phyloP scores from a whole-genome alignment of 2,329 filamentous ascomycete genomes.

The Botrytis galanthina region DNA sequence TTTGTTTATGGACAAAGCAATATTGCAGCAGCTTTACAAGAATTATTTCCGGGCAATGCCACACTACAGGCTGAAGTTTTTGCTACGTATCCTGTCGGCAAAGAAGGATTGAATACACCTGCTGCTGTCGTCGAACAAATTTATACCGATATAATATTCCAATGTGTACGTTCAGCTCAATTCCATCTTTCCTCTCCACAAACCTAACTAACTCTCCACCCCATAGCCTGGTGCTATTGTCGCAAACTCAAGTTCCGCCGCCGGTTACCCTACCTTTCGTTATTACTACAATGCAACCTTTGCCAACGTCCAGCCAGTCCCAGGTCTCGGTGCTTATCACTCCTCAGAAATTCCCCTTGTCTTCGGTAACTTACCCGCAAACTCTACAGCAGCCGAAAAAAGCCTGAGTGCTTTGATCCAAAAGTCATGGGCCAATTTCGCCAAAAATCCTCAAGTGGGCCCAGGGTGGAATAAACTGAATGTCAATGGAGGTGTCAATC shows the following conservation, averaged over 20 bases:
- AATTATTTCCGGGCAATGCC: not conserved
- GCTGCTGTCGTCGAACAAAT: not conserved
- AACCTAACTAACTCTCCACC: not conserved
- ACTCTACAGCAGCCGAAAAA: not conserved
- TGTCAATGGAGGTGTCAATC: not conserved
- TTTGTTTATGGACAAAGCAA: slow-evolving; percentile 5
- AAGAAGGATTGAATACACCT: not conserved
- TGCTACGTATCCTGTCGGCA: not conserved
- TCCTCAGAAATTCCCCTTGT: slow-evolving; percentile 16
- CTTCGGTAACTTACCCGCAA: slow-evolving; percentile 11
- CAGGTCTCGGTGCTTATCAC: slow-evolving; percentile 16
- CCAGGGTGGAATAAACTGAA: not conserved
- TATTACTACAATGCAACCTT: slow-evolving; percentile 21
- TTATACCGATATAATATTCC: slow-evolving; percentile 8
- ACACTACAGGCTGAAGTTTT: not conserved
- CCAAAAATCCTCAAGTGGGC: slow-evolving; percentile 4
- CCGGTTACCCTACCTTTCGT: slow-evolving; percentile 15
- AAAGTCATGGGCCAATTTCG: slow-evolving; percentile 14
- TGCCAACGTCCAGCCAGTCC: slow-evolving; percentile 15
- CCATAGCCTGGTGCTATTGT: not conserved
- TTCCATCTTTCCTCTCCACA: too few relatives aligned
- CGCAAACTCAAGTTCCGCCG: slow-evolving; percentile 2
- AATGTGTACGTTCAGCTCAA: slow-evolving; percentile 8
- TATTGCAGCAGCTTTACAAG: not conserved
- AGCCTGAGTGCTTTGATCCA: slow-evolving; percentile 1